A percentile compares a stretch with the other conserved stretches of the same genome.
Evolutionary conservation across 306 rosid genomes (phyloP).

Genomic region (Herpetospermum pedunculosum): DNA sequence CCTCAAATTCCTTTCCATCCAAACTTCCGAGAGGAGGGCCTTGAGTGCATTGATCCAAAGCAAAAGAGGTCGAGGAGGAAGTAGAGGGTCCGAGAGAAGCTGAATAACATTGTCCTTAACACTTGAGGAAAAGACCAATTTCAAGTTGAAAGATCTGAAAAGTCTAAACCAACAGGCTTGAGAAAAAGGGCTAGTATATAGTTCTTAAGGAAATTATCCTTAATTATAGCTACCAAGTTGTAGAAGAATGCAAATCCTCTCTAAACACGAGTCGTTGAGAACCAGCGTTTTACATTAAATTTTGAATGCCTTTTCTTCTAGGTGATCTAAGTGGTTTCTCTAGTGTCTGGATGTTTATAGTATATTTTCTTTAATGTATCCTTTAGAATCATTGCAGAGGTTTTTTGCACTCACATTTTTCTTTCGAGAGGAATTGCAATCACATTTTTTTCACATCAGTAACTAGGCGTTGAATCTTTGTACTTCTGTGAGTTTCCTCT

Average conservation of each 20-base stretch:
- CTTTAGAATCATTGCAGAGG: background rate
- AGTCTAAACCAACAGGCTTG: too few species aligned
- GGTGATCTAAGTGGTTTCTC: background rate
- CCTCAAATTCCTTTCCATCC: too few species aligned
- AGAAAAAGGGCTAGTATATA: too few species aligned
- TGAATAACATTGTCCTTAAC: too few species aligned
- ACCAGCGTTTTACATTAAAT: background rate
- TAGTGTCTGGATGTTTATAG: background rate
- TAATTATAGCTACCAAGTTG: background rate
- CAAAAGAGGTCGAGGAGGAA: too few species aligned
- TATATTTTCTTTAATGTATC: background rate
- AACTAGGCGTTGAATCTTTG: background rate
- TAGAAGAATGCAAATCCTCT: background rate
- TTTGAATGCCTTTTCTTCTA: background rate
- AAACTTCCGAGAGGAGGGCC: too few species aligned
- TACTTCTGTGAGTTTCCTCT: background rate
- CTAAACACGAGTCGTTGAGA: background rate
- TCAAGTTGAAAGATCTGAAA: too few species aligned
- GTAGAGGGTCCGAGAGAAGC: too few species aligned
- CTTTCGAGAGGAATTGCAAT: background rate
- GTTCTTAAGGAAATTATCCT: background rate
- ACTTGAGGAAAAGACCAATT: too few species aligned
- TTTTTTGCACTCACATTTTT: background rate
- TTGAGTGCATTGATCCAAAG: too few species aligned
- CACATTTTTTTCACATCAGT: background rate